Evolutionary conservation across 306 rosid species (phyloP), one percentile per base, ranked within the genome.

Genomic region (Abrus pulchellus): DNA sequence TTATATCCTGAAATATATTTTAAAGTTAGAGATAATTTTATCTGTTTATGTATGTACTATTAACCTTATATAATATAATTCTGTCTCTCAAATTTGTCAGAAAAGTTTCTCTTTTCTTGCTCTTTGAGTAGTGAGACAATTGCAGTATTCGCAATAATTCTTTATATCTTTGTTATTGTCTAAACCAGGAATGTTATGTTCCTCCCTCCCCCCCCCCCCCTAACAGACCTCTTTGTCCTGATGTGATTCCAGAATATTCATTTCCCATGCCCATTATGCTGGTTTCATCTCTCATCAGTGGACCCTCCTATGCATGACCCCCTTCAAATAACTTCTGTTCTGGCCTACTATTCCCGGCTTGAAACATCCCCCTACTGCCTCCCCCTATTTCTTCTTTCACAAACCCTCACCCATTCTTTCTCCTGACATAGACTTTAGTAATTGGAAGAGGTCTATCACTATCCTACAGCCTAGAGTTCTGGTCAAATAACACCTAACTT

Each of bases 211-310:
- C 20, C 20, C 20, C 20, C 20, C 20, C 20, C 20, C 20, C 0
- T 20, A 20, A 20, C 20, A 20, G 20, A 20, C 44, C 60, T 49
- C 60, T 29, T 20, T 30, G 48, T 13, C 33, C 10, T 70, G 8
- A 6, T 43, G 75, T 30, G 12, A 13, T 4, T 71, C 76, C 3
- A 29, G 2, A 72, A 5, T 54, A 54, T 20, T 55, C 28, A 27
- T 72, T 40, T 54, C 40, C 43, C 78, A 41, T 7, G 45, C 53
- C 66, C 28, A 40, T 40, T 56, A 10, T 55, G 49, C 78, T 73
- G 53, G 65, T 55, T 54, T 73, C 40, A 38, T 40, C 34, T 38
- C 14, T 38, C 59, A 30, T 38, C 1, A 13, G 61, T 33, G 7
- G 48, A 71, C 49, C 34, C 1, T 72, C 63, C 10, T 20, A 5